phyloP scores from a whole-genome alignment of 1,284 basidiomycete genomes.

The Agroathelia rolfsii region DNA sequence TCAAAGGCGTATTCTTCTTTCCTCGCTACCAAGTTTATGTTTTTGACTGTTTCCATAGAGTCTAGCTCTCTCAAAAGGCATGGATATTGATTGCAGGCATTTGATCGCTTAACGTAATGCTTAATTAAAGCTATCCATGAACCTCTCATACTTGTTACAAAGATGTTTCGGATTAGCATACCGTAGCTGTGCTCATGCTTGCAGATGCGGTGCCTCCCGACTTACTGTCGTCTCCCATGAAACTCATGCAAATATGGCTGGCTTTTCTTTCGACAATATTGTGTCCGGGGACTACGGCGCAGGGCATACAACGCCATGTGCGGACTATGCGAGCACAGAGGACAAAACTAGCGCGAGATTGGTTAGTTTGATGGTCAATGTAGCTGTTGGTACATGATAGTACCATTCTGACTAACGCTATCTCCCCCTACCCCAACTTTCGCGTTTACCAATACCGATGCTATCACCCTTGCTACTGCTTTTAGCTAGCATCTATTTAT shows the following conservation, averaged over 20 bases:
- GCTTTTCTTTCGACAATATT: constrained; percentile 48
- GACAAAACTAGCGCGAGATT: constrained; percentile 36
- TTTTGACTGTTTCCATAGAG: too few species aligned
- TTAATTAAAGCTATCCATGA: constrained; percentile 38
- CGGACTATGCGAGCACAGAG: constrained; percentile 19
- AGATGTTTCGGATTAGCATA: constrained; percentile 43
- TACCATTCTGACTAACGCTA: constrained; percentile 2
- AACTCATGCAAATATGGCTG: too few species aligned
- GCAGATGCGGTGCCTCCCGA: constrained; percentile 40
- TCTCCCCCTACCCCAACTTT: constrained; percentile 1
- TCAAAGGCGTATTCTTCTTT: too few species aligned
- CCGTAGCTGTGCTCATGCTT: constrained; percentile 38
- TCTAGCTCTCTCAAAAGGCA: too few species aligned
- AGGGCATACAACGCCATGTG: constrained; percentile 41
- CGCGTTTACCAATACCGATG: too few species aligned
- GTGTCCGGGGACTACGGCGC: constrained; percentile 33
- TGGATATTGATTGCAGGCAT: too few species aligned
- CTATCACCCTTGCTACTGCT: too few species aligned
- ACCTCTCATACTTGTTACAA: constrained; percentile 28
- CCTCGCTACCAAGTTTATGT: too few species aligned
- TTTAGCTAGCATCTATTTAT: too few species aligned
- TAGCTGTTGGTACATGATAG: constrained; percentile 25
- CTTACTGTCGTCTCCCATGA: too few species aligned
- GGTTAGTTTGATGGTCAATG: constrained; percentile 57
- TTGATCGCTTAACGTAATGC: constrained; percentile 61